Conservation (phyloP, 306 rosid species). For the Trifolium dubium region DNA sequence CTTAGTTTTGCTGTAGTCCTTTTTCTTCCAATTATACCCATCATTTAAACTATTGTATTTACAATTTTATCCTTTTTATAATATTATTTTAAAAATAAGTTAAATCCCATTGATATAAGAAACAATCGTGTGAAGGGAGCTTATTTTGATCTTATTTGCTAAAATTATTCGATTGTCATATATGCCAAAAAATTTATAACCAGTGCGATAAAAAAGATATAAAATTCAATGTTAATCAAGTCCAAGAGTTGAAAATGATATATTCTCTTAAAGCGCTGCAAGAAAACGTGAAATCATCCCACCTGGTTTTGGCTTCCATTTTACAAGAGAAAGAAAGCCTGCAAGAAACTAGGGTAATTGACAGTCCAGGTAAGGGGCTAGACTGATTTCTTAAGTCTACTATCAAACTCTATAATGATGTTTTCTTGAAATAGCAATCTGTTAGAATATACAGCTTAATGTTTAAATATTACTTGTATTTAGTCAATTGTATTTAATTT, state of each 20-base stretch:
- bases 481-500: constrained; percentile 12
- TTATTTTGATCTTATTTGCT: too few species aligned
- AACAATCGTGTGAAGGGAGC: not conserved
- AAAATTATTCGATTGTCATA: too few species aligned
- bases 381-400: constrained; percentile 12
- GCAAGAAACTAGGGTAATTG: constrained; percentile 4
- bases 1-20: too few species aligned
- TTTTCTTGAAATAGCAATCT: constrained; percentile 19
- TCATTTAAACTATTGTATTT: too few species aligned
- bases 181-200: not conserved
- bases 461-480: not conserved
- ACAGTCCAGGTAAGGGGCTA: not conserved
- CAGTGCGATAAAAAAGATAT: not conserved
- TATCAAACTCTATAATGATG: not conserved
- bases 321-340: not conserved
- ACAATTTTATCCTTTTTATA: too few species aligned
- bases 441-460: not conserved
- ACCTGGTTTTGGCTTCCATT: not conserved
- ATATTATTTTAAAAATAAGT: too few species aligned
- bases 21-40: too few species aligned
- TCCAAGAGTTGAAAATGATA: constrained; percentile 2
- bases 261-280: constrained; percentile 6
- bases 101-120: too few species aligned
- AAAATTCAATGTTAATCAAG: not conserved
- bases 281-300: constrained; percentile 6